These are phyloP conservation scores for Batrachochytrium dendrobatidis DNA, from an alignment of 371 early-diverging fungal species.

Conservation along the genomic window DNA sequence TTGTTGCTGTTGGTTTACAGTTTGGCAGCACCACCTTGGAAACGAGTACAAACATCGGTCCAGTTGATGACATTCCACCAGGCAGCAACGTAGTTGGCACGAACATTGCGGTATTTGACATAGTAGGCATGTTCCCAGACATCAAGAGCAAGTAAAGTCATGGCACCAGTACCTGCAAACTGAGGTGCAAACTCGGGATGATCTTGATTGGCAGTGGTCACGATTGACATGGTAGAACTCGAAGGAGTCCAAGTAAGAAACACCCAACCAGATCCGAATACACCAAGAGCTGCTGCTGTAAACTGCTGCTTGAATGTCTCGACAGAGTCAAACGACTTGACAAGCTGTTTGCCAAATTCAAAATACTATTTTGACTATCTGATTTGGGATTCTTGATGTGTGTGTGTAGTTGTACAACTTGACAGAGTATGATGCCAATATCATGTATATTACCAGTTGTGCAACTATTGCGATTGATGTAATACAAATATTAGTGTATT, in stretches of 20 bases:
- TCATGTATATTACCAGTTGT: no score
- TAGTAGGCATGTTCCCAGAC: conserved; percentile 57
- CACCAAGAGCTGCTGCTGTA: conserved; percentile 18
- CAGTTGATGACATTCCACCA: conserved; percentile 50
- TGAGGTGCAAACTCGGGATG: conserved; percentile 25
- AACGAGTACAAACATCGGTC: conserved; percentile 23
- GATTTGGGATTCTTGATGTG: no score
- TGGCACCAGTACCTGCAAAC: conserved; percentile 12
- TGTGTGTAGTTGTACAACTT: no score
- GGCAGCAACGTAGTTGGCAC: conserved; percentile 27
- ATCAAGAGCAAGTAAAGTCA: conserved; percentile 35
- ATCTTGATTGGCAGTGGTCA: conserved; percentile 40
- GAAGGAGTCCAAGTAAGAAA: conserved; percentile 25
- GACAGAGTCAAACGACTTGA: conserved; percentile 27
- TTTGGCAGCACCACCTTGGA: neutral
- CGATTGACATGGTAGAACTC: conserved; percentile 24
- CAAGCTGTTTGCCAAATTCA: conserved; percentile 5
- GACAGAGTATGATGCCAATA: no score
- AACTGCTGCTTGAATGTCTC: conserved; percentile 35
- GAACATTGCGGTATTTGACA: conserved; percentile 35
- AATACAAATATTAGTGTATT: no score
- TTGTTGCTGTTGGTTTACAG: no score
- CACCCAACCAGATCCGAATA: conserved; percentile 49
- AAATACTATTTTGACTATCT: no score
- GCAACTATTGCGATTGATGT: no score